Evolutionary conservation across 2,329 filamentous ascomycete genomes (phyloP).

Genomic region (Dactylellina drechsleri): DNA sequence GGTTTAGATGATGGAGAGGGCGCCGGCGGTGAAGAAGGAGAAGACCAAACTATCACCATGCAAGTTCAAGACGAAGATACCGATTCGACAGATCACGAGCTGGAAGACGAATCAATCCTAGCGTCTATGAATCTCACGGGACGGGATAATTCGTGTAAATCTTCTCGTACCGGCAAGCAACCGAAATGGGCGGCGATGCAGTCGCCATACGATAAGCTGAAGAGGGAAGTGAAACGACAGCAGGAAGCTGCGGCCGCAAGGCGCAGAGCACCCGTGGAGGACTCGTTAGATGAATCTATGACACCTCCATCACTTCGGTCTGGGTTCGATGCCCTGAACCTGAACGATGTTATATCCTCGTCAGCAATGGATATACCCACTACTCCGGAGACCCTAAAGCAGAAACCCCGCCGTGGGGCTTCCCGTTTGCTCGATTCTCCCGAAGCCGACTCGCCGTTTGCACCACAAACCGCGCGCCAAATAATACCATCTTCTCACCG

Average conservation of each 20-base stretch:
- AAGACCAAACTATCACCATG: conserved; percentile 50
- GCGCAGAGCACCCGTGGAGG: conserved; percentile 29
- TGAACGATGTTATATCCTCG: conserved; percentile 26
- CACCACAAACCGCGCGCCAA: conserved; percentile 65
- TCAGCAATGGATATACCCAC: conserved; percentile 42
- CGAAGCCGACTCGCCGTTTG: conserved; percentile 43
- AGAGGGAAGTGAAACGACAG: conserved; percentile 69
- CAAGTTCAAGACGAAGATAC: conserved; percentile 58
- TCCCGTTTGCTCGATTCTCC: conserved; percentile 39
- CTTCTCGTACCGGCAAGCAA: conserved; percentile 57
- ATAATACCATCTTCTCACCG: conserved; percentile 64
- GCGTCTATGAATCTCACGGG: conserved; percentile 72
- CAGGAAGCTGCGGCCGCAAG: conserved; percentile 40
- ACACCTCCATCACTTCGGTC: conserved; percentile 37
- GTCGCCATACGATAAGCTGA: conserved; percentile 80
- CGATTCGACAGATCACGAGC: conserved; percentile 56
- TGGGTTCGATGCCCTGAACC: conserved; percentile 30
- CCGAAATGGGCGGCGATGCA: conserved; percentile 73
- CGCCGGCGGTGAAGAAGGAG: conserved; percentile 15
- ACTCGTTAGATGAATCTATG: conserved; percentile 50
- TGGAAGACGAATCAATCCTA: conserved; percentile 73
- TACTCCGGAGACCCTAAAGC: conserved; percentile 33
- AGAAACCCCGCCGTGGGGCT: conserved; percentile 9
- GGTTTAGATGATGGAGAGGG: conserved; percentile 2
- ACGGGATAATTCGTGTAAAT: conserved; percentile 62